phyloP scores from a whole-genome alignment of 257 asterid genomes.

The Solanum lycopersicoides region DNA sequence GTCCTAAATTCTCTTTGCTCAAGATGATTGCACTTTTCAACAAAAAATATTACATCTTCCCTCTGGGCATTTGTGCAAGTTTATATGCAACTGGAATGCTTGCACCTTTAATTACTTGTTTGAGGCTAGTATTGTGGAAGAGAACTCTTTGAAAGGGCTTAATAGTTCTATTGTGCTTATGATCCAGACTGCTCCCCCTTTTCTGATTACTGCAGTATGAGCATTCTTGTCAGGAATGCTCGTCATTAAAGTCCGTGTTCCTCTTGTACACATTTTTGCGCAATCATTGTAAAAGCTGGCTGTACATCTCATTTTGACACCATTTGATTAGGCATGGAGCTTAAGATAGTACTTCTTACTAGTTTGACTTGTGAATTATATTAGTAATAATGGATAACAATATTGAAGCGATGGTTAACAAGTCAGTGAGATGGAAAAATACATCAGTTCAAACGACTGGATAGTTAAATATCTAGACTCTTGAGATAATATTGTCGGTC shows the following conservation, averaged over 20 bases:
- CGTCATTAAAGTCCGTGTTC: neutral
- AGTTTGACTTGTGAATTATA: neutral
- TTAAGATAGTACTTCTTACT: neutral
- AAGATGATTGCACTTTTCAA: neutral
- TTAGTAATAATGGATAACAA: neutral
- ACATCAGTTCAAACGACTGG: neutral
- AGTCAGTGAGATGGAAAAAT: neutral
- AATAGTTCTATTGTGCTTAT: neutral
- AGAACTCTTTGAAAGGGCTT: neutral
- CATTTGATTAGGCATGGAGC: neutral
- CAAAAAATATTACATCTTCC: neutral
- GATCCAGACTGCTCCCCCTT: neutral
- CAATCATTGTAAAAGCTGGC: neutral
- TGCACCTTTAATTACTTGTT: neutral
- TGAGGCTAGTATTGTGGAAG: neutral
- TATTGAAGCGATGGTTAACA: neutral
- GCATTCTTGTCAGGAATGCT: neutral
- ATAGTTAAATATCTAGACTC: neutral
- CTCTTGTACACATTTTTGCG: neutral
- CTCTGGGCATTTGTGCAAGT: neutral
- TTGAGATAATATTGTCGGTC: neutral
- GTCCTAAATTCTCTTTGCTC: neutral
- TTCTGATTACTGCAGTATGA: neutral
- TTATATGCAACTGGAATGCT: neutral
- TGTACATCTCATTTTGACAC: neutral